phyloP scores from a whole-genome alignment of 2,329 filamentous ascomycete genomes.

The Elsinoe perseae region DNA sequence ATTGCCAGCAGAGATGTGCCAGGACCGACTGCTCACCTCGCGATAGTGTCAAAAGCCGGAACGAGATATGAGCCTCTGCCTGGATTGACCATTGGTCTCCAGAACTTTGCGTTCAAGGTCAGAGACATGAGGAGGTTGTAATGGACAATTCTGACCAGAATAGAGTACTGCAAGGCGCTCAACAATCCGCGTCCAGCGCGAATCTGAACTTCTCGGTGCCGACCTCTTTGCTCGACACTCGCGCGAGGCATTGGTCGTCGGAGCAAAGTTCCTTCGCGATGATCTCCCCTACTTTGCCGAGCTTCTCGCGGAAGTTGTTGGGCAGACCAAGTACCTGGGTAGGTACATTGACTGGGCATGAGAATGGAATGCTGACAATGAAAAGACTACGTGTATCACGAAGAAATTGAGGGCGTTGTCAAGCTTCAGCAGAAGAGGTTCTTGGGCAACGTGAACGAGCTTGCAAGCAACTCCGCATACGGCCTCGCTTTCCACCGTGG shows the following conservation, averaged over 20 bases:
- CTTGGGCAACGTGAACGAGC: constrained; percentile 52
- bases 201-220: constrained; percentile 89
- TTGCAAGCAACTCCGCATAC: constrained; percentile 83
- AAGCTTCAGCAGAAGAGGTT: constrained; percentile 68
- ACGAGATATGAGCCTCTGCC: constrained; percentile 86
- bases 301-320: constrained; percentile 84
- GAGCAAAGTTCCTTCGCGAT: constrained; percentile 89
- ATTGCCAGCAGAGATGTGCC: constrained; percentile 83
- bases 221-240: constrained; percentile 83
- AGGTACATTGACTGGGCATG: constrained; percentile 24
- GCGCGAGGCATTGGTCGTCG: constrained; percentile 83
- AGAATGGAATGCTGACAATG: constrained; percentile 20
- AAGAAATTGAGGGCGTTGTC: constrained; percentile 74
- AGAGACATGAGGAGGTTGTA: not conserved
- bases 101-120: constrained; percentile 97
- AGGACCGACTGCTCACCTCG: constrained; percentile 82
- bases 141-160: constrained; percentile 19
- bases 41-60: constrained; percentile 87
- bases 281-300: constrained; percentile 97
- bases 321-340: constrained; percentile 76
- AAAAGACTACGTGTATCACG: constrained; percentile 78
- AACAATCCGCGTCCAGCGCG: constrained; percentile 84
- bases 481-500: constrained; percentile 85
- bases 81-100: constrained; percentile 80
- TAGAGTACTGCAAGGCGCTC: constrained; percentile 83